Evolutionary conservation across 495 filamentous ascomycete genomes (phyloP).

Genomic region (Aspergillus sclerotioniger): DNA sequence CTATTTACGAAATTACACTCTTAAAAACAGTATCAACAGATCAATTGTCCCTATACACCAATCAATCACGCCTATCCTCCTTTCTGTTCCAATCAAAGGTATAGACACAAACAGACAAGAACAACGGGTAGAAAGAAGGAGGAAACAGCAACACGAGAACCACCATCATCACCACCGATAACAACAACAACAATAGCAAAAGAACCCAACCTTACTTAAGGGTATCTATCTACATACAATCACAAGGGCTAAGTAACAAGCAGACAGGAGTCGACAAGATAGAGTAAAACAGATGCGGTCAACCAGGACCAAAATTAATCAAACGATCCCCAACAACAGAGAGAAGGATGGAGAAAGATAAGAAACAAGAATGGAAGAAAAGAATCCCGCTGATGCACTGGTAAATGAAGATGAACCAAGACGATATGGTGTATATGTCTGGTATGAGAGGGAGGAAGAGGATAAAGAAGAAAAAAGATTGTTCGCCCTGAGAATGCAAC

Average conservation of each 20-base stretch:
- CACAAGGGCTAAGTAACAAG: slow-evolving; percentile 10
- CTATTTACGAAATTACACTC: too few species aligned
- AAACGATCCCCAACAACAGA: background rate
- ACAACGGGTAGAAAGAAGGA: background rate
- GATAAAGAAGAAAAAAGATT: background rate
- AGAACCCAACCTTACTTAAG: slow-evolving; percentile 59
- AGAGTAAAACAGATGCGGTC: background rate
- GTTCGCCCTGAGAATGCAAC: slow-evolving; percentile 11
- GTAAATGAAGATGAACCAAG: slow-evolving; percentile 15
- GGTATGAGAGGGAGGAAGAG: background rate
- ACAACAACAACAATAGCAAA: slow-evolving; percentile 52
- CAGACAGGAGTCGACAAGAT: slow-evolving; percentile 5
- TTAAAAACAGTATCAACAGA: background rate
- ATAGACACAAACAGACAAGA: background rate
- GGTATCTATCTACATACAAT: slow-evolving; percentile 17
- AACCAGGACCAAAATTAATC: background rate
- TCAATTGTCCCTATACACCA: background rate
- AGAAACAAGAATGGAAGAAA: slow-evolving; percentile 4
- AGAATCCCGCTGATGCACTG: slow-evolving; percentile 33
- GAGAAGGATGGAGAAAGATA: slow-evolving; percentile 18
- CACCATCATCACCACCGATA: slow-evolving; percentile 30
- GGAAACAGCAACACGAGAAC: background rate
- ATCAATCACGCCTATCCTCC: background rate
- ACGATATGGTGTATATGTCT: background rate
- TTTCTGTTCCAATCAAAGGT: background rate